Percentiles rank a stretch among this genome's conserved stretches.
Evolutionary conservation across 176 grass and related monocot species (phyloP).

Genomic region (Eleusine indica): DNA sequence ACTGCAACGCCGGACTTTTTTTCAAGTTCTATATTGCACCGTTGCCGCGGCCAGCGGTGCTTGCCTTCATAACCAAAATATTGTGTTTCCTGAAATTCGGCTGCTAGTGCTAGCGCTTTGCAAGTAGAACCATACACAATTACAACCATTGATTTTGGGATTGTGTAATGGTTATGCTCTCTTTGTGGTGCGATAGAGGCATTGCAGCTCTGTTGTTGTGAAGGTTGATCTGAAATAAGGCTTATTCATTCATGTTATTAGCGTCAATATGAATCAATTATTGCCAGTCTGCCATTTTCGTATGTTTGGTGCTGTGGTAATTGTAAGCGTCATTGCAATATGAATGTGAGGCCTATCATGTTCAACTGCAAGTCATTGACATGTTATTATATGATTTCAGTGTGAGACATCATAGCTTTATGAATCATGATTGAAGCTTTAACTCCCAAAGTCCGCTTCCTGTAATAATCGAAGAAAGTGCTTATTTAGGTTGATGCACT

Average conservation of each 20-base stretch:
- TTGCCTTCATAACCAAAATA: background rate
- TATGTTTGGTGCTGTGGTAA: background rate
- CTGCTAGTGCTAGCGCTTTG: background rate
- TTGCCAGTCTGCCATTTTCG: background rate
- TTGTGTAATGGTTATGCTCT: background rate
- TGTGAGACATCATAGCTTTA: background rate
- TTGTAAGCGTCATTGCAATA: background rate
- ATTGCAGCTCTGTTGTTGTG: background rate
- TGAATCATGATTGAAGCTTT: background rate
- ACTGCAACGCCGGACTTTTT: background rate
- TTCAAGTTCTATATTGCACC: background rate
- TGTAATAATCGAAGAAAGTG: background rate
- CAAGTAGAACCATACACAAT: background rate
- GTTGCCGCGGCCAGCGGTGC: background rate
- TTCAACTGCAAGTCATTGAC: background rate
- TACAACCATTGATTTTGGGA: background rate
- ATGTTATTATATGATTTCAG: background rate
- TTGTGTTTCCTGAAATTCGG: background rate
- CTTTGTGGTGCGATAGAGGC: background rate
- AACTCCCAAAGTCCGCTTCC: background rate
- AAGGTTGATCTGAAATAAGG: background rate
- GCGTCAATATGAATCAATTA: background rate
- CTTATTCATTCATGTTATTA: background rate
- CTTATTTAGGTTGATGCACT: background rate
- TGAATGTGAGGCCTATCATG: background rate